A percentile compares a stretch with the other conserved stretches of the same genome.
phyloP scores from a whole-genome alignment of 2,329 filamentous ascomycete genomes.

The Calycina herbarum region DNA sequence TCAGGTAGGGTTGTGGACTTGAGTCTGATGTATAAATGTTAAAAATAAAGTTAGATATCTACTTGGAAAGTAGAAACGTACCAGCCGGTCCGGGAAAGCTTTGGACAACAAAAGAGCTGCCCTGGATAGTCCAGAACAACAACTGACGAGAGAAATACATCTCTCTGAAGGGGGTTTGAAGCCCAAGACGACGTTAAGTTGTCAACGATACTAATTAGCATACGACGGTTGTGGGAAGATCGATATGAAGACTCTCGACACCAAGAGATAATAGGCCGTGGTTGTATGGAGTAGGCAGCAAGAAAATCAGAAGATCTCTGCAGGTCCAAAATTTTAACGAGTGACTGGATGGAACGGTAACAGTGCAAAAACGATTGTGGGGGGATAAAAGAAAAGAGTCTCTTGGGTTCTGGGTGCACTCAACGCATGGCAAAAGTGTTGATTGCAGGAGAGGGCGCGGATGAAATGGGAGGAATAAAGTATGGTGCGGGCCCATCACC shows the following conservation, averaged over 20 bases:
- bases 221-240: background rate
- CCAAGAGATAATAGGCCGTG: slow-evolving; percentile 2
- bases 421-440: slow-evolving; percentile 14
- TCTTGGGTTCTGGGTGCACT: slow-evolving; percentile 5
- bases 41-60: background rate
- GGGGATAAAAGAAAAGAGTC: slow-evolving; percentile 6
- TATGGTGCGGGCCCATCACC: slow-evolving; percentile 5
- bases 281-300: background rate
- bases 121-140: slow-evolving; percentile 22
- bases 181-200: background rate
- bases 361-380: slow-evolving; percentile 13
- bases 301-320: background rate
- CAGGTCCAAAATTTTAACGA: background rate
- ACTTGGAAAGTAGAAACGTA: slow-evolving; percentile 11
- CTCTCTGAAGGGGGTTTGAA: slow-evolving; percentile 9
- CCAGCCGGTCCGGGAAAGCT: slow-evolving; percentile 10
- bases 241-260: background rate
- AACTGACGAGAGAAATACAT: slow-evolving; percentile 22
- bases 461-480: slow-evolving; percentile 15
- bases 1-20: background rate
- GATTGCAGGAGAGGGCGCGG: slow-evolving; percentile 5
- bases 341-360: background rate
- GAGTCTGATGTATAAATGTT: background rate
- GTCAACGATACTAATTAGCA: background rate
- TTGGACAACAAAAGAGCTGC: slow-evolving; percentile 15